These are phyloP conservation scores for Nothophoma quercina DNA, from an alignment of 2,329 filamentous ascomycete genomes.

Conservation along the genomic window DNA sequence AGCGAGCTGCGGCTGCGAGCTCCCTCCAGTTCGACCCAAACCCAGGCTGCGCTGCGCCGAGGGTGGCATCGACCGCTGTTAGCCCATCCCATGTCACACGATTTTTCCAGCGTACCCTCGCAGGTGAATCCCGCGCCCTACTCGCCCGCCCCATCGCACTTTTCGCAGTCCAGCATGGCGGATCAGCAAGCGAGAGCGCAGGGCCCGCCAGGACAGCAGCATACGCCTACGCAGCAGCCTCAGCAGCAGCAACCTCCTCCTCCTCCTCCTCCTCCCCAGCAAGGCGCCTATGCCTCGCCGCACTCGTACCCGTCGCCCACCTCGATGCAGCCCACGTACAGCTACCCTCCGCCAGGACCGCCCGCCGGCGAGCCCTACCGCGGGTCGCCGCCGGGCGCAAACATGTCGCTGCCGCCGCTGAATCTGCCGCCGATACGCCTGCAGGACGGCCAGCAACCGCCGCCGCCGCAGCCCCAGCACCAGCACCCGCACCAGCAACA, in stretches of 20 bases:
- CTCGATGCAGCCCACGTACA: conserved; percentile 58
- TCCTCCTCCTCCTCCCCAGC: too few relatives aligned
- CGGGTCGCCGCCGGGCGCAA: conserved; percentile 55
- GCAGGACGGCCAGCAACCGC: conserved; percentile 53
- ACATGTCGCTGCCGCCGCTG: conserved; percentile 54
- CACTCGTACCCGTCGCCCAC: conserved; percentile 59
- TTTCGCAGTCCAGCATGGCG: conserved; percentile 44
- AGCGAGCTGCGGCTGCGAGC: conserved; percentile 31
- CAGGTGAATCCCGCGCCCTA: conserved; percentile 37
- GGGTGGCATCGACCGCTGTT: conserved; percentile 36
- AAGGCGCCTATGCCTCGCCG: conserved; percentile 56
- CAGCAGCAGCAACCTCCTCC: conserved; percentile 23
- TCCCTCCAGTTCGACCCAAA: conserved; percentile 18
- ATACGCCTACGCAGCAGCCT: conserved; percentile 32
- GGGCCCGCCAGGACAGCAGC: conserved; percentile 23
- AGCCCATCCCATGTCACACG: conserved; percentile 46
- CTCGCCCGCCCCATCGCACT: conserved; percentile 44
- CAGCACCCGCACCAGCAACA: conserved; percentile 55
- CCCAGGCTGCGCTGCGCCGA: conserved; percentile 32
- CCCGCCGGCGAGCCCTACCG: conserved; percentile 53
- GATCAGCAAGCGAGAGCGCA: conserved; percentile 44
- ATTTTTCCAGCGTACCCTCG: conserved; percentile 30
- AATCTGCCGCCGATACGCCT: conserved; percentile 61
- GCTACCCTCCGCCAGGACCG: conserved; percentile 54
- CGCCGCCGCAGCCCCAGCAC: conserved; percentile 44